Evolutionary conservation across 2,329 filamentous ascomycete genomes (phyloP).

Genomic region (Paraconiothyrium sp.): DNA sequence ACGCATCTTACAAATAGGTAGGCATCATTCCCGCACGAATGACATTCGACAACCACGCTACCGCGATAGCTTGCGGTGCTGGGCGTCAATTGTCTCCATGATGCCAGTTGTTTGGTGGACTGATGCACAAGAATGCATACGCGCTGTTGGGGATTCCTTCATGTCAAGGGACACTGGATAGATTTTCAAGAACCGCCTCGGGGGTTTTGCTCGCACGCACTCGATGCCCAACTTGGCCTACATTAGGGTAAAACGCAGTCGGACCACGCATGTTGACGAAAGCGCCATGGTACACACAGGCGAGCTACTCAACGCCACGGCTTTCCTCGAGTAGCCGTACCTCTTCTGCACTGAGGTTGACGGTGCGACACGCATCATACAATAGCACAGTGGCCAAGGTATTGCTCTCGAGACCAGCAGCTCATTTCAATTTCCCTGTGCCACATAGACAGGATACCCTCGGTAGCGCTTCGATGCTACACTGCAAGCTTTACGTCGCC

Average conservation of each 20-base stretch:
- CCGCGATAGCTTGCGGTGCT: slow-evolving; percentile 10
- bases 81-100: slow-evolving; percentile 9
- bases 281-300: background rate
- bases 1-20: slow-evolving; percentile 15
- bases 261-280: background rate
- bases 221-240: slow-evolving; percentile 16
- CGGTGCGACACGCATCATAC: background rate
- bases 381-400: background rate
- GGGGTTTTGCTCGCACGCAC: background rate
- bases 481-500: slow-evolving; percentile 8
- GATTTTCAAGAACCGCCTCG: slow-evolving; percentile 4
- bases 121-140: slow-evolving; percentile 7
- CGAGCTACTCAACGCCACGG: background rate
- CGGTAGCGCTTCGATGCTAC: slow-evolving; percentile 6
- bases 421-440: slow-evolving; percentile 10
- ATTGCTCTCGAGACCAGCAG: slow-evolving; percentile 3
- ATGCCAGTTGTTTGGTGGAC: slow-evolving; percentile 1
- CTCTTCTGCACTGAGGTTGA: background rate
- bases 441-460: slow-evolving; percentile 1
- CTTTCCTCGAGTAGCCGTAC: background rate
- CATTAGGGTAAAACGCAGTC: slow-evolving; percentile 19
- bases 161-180: background rate
- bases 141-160: slow-evolving; percentile 7
- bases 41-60: slow-evolving; percentile 13
- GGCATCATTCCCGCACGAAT: slow-evolving; percentile 13